These are phyloP conservation scores for Apiospora arundinis DNA, from an alignment of 2,329 filamentous ascomycete genomes.

Conservation along the genomic window DNA sequence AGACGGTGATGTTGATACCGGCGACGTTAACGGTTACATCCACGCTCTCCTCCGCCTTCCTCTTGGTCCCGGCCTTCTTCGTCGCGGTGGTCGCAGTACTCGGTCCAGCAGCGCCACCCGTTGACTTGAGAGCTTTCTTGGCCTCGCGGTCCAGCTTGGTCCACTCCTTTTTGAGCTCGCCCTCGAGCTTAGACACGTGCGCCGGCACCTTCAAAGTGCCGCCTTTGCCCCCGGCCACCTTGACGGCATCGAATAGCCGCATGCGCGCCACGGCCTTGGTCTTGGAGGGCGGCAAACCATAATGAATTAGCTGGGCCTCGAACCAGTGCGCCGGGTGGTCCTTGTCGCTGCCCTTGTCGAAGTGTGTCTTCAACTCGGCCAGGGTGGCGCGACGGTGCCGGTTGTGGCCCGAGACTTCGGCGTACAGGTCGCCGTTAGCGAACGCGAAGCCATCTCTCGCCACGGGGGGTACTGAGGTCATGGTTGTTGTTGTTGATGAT, in stretches of 20 bases:
- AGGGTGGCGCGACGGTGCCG: slow-evolving; percentile 52
- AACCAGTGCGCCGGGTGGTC: slow-evolving; percentile 67
- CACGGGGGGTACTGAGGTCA: slow-evolving; percentile 38
- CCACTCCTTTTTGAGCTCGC: slow-evolving; percentile 64
- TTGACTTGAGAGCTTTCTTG: slow-evolving; percentile 45
- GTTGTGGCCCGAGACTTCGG: slow-evolving; percentile 49
- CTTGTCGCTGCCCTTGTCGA: slow-evolving; percentile 47
- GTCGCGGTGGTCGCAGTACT: slow-evolving; percentile 3
- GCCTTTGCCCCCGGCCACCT: slow-evolving; percentile 37
- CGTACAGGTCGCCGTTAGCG: slow-evolving; percentile 50
- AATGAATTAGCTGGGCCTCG: slow-evolving; percentile 67
- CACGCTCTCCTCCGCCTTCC: slow-evolving; percentile 37
- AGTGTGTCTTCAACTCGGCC: slow-evolving; percentile 52
- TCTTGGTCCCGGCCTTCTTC: slow-evolving; percentile 36
- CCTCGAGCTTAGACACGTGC: slow-evolving; percentile 56
- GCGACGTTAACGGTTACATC: slow-evolving; percentile 35
- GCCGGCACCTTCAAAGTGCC: slow-evolving; percentile 55
- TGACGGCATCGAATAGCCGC: slow-evolving; percentile 61
- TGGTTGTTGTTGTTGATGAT: slow-evolving; percentile 20
- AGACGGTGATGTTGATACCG: slow-evolving; percentile 38
- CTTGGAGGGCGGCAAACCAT: slow-evolving; percentile 62
- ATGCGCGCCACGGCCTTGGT: slow-evolving; percentile 65
- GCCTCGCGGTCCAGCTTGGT: slow-evolving; percentile 55
- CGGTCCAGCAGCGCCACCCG: slow-evolving; percentile 15
- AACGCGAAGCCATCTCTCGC: slow-evolving; percentile 50